These are phyloP conservation scores for Phlebopus sp. DNA, from an alignment of 1,284 basidiomycete genomes.

Conservation along the genomic window DNA sequence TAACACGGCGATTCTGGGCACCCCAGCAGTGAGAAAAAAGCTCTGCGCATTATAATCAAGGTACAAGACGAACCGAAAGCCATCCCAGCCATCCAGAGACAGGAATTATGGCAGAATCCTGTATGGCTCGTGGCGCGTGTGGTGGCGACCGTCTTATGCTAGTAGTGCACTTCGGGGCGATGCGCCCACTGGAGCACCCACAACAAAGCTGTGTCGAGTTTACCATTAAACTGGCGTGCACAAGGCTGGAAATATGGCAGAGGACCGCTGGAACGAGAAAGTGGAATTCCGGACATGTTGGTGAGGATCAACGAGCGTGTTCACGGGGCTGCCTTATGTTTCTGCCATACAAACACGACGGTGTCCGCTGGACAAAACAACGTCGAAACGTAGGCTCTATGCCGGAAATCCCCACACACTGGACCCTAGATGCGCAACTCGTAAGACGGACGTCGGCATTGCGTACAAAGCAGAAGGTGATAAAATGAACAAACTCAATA, in stretches of 20 bases:
- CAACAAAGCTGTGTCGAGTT: slow-evolving; percentile 14
- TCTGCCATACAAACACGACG: not conserved
- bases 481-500: not conserved
- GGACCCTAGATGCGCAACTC: not conserved
- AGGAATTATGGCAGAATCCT: slow-evolving; percentile 1
- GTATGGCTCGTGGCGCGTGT: slow-evolving; percentile 1
- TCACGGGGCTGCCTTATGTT: slow-evolving; percentile 1
- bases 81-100: not conserved
- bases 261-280: not conserved
- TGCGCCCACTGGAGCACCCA: slow-evolving; percentile 12
- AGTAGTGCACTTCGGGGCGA: slow-evolving; percentile 3
- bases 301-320: not conserved
- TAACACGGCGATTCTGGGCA: not conserved
- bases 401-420: not conserved
- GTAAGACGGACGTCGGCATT: not conserved
- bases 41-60: not conserved
- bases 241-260: slow-evolving; percentile 1
- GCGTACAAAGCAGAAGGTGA: not conserved
- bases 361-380: not conserved
- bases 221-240: slow-evolving; percentile 5
- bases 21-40: not conserved
- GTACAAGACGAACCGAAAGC: not conserved
- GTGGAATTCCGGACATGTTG: not conserved
- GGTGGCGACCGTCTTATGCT: slow-evolving; percentile 3
- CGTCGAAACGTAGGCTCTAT: not conserved